Evolutionary conservation across 179 eudicot species (phyloP).

Genomic region (Silene noctiflora): DNA sequence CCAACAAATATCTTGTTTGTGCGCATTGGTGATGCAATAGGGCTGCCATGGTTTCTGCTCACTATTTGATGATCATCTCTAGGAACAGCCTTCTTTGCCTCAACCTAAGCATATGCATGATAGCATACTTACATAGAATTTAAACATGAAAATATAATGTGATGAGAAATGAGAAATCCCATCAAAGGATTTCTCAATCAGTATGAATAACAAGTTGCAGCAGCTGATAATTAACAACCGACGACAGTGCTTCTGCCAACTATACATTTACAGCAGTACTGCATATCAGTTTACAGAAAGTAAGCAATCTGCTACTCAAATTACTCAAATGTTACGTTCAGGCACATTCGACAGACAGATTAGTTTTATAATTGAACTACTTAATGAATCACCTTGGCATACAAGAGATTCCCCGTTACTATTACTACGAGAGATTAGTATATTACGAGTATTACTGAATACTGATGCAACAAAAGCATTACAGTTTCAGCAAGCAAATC

Average conservation of each 20-base stretch:
- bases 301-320: neutral
- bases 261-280: neutral
- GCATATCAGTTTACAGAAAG: neutral
- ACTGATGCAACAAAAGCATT: neutral
- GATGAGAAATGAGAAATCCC: neutral
- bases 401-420: neutral
- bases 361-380: neutral
- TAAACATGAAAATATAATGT: neutral
- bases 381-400: neutral
- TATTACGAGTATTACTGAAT: neutral
- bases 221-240: neutral
- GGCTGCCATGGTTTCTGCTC: slow-evolving; percentile 34
- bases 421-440: neutral
- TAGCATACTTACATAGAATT: slow-evolving; percentile 22
- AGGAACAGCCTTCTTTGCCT: slow-evolving; percentile 57
- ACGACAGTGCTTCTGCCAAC: neutral
- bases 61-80: slow-evolving; percentile 43
- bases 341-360: neutral
- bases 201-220: neutral
- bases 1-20: slow-evolving; percentile 54
- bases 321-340: neutral
- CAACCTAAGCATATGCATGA: slow-evolving; percentile 35
- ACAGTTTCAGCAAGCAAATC: slow-evolving; percentile 7
- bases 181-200: neutral
- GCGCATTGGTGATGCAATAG: slow-evolving; percentile 46